Base-by-base conservation (phyloP, 2,329 filamentous ascomycete genomes). In the Talaromyces marneffei region DNA sequence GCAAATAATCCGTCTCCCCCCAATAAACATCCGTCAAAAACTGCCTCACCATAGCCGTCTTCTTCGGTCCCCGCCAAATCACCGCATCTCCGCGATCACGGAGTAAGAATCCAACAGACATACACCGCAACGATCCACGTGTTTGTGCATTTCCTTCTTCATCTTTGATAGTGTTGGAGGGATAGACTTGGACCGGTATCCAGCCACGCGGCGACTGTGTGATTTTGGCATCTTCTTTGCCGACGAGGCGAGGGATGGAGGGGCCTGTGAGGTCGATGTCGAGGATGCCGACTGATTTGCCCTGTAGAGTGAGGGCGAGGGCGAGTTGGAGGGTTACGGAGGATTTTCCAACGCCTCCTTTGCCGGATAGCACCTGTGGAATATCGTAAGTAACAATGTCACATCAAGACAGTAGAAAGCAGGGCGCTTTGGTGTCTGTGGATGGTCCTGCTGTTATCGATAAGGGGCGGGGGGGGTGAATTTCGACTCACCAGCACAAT, bases 41-140 rank as follows among this genome's bases (percentile, higher is more conserved):
- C 74, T 99, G 94, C 42, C 92, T 87, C 62, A 99, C 91, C 94
- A 99, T 99, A 56, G 94, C 94, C 4, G 94, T 99, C 79, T 99
- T 99, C 78, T 99, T 99, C 2, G 94, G 94, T 0, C 94, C 94
- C 58, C 94, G 86, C 94, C 94, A 99, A 40, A 99, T 94, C 0
- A 99, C 92, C 0, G 94, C 93, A 69, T 97, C 92, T 64, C 90
- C 90, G 68, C 93, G 82, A 64, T 87, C 85, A 3, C 88, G 87
- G 5, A 99, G 83, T 6, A 99, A 83, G 70, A 99, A 97, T 2
- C 92, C 94, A 1, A 99, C 81, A 60, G 91, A 96, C 89, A 97
- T 97, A 74, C 91, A 94, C 63, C 78, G 74, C 39, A 81, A 71
- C 16, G 77, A 74, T 33, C 78, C 78, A 23, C 71, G 70, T 3